These are phyloP conservation scores for Cenchrus purpureus DNA, from an alignment of 176 grass and related monocot species.

Conservation along the genomic window DNA sequence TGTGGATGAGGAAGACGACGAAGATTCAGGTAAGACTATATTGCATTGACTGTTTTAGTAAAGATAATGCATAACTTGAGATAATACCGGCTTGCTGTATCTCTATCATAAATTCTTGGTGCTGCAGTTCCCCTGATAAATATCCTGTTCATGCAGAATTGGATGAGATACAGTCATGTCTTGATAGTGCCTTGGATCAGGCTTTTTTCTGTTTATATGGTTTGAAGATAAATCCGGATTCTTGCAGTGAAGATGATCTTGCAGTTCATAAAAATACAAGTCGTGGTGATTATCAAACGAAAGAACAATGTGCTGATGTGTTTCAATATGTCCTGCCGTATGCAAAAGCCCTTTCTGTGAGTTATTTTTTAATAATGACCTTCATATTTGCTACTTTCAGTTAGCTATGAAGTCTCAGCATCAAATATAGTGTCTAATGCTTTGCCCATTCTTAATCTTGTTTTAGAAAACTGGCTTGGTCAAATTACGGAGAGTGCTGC, in stretches of 20 bases:
- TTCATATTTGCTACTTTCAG: constrained; percentile 28
- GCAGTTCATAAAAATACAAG: constrained; percentile 92
- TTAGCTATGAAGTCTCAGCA: constrained; percentile 30
- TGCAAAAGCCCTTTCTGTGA: constrained; percentile 89
- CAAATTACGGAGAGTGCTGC: constrained; percentile 87
- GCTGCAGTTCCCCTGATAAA: constrained; percentile 36
- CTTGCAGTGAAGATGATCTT: constrained; percentile 93
- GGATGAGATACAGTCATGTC: constrained; percentile 81
- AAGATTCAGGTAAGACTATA: constrained; percentile 67
- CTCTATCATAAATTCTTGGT: constrained; percentile 14
- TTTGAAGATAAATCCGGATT: constrained; percentile 94
- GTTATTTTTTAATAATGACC: constrained; percentile 38
- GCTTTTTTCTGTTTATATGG: constrained; percentile 98
- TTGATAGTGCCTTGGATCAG: constrained; percentile 96
- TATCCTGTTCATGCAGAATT: constrained; percentile 64
- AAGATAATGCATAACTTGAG: constrained; percentile 39
- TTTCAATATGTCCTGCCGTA: constrained; percentile 98
- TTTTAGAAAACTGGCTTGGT: constrained; percentile 95
- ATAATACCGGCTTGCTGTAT: constrained; percentile 27
- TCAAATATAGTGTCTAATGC: constrained; percentile 28
- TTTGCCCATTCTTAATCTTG: constrained; percentile 42
- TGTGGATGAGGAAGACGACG: constrained; percentile 55
- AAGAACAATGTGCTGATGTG: constrained; percentile 99
- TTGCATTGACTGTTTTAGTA: constrained; percentile 12
- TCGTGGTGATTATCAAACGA: constrained; percentile 96